Conservation (phyloP, 169 alveolate genomes). For the Eimeria maxima region DNA sequence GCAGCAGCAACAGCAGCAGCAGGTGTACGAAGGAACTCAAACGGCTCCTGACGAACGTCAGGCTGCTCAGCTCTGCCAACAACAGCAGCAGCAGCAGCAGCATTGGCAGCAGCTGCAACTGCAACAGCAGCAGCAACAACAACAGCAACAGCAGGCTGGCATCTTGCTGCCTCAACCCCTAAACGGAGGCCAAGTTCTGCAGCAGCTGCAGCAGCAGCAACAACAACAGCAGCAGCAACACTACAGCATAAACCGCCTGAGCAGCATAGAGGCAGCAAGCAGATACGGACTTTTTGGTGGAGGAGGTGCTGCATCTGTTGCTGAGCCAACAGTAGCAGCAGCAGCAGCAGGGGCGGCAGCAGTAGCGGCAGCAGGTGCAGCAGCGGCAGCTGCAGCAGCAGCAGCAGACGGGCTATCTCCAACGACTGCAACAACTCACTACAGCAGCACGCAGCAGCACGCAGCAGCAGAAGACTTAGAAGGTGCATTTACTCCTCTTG, state of each 20-base stretch:
- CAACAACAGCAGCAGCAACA: slow-evolving; percentile 42
- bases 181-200: not conserved
- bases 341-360: too few species aligned
- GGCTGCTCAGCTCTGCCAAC: too few species aligned
- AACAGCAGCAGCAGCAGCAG: too few species aligned
- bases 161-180: not conserved
- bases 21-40: too few species aligned
- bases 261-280: slow-evolving; percentile 30
- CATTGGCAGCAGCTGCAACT: too few species aligned
- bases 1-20: too few species aligned
- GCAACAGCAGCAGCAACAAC: too few species aligned
- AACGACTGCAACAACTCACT: slow-evolving; percentile 25
- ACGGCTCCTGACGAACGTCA: too few species aligned
- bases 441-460: slow-evolving; percentile 64
- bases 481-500: slow-evolving; percentile 38
- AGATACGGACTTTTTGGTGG: slow-evolving; percentile 17
- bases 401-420: slow-evolving; percentile 30
- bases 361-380: not conserved
- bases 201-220: slow-evolving; percentile 33
- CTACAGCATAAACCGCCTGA: slow-evolving; percentile 8
- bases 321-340: too few species aligned
- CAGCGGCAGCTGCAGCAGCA: slow-evolving; percentile 30
- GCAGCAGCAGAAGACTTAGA: slow-evolving; percentile 15
- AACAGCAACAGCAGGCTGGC: not conserved
- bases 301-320: slow-evolving; percentile 30